Evolutionary conservation across 495 filamentous ascomycete species (phyloP).

Genomic region (Neurospora sublineolata): DNA sequence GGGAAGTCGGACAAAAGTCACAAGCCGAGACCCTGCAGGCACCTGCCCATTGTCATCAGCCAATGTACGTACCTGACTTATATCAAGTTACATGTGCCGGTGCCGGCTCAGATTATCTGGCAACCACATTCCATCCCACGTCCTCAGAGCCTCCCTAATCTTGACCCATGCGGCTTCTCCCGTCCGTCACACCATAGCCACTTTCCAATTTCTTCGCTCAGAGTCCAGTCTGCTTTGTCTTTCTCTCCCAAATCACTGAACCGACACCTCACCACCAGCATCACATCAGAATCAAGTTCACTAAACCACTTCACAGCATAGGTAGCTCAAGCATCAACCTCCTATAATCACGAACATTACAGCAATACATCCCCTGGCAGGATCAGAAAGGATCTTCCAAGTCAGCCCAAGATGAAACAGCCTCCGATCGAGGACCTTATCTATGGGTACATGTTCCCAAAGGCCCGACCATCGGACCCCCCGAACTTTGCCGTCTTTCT

Average conservation of each 20-base stretch:
- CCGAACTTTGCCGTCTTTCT: conserved; percentile 42
- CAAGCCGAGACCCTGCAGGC: not conserved
- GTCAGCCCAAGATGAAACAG: conserved; percentile 37
- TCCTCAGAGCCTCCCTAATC: not conserved
- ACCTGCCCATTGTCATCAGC: not conserved
- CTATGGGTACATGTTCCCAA: conserved; percentile 45
- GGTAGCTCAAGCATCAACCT: not conserved
- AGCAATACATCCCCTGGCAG: not conserved
- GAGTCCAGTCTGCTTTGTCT: not conserved
- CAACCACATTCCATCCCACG: not conserved
- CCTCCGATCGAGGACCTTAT: conserved; percentile 42
- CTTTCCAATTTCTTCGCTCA: not conserved
- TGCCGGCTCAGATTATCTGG: not conserved
- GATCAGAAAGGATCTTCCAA: not conserved
- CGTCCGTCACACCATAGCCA: not conserved
- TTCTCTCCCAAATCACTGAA: not conserved
- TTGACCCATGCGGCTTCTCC: not conserved
- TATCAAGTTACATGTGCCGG: not conserved
- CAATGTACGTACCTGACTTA: not conserved
- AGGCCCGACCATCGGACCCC: conserved; percentile 36
- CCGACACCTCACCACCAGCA: not conserved
- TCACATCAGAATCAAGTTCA: not conserved
- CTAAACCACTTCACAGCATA: not conserved
- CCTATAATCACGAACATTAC: not conserved
- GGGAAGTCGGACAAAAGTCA: not conserved